A percentile compares a stretch with the other conserved stretches of the same genome.
These are phyloP conservation scores for Raphanus raphanistrum DNA, from an alignment of 345 rosid genomes.

Conservation along the genomic window DNA sequence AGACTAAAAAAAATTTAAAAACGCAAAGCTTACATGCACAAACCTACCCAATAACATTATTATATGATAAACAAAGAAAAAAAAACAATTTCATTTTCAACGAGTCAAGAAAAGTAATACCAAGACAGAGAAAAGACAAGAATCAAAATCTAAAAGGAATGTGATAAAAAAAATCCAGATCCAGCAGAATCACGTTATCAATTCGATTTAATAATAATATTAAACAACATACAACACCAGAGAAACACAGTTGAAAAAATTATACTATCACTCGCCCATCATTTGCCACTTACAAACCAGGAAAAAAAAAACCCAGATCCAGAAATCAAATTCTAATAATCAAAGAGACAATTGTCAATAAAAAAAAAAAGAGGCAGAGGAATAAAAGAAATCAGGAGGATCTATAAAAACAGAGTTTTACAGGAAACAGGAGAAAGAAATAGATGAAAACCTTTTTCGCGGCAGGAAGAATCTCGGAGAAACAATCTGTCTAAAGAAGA, in stretches of 20 bases:
- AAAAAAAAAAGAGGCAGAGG: neutral
- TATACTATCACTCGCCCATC: neutral
- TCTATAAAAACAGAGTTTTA: neutral
- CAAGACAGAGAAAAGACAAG: neutral
- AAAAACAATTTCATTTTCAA: neutral
- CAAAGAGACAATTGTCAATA: conserved; percentile 22
- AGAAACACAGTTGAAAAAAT: neutral
- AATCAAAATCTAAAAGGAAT: conserved; percentile 5
- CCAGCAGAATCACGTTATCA: conserved; percentile 3
- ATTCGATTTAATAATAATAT: conserved; percentile 1
- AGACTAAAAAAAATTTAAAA: neutral
- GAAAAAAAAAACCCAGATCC: too few species aligned
- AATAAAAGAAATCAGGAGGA: neutral
- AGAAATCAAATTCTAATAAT: neutral
- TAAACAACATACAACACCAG: neutral
- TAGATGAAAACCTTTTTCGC: neutral
- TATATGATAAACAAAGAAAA: neutral
- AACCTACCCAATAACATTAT: neutral
- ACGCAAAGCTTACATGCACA: neutral
- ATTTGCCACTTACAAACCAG: neutral
- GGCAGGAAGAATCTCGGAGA: neutral
- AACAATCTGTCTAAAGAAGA: neutral
- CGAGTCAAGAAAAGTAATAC: neutral
- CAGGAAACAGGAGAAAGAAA: neutral
- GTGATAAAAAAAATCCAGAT: conserved; percentile 22